A percentile compares a stretch with the other conserved stretches of the same genome.
phyloP scores from a whole-genome alignment of 2,329 filamentous ascomycete species.

The Colletotrichum sp. region DNA sequence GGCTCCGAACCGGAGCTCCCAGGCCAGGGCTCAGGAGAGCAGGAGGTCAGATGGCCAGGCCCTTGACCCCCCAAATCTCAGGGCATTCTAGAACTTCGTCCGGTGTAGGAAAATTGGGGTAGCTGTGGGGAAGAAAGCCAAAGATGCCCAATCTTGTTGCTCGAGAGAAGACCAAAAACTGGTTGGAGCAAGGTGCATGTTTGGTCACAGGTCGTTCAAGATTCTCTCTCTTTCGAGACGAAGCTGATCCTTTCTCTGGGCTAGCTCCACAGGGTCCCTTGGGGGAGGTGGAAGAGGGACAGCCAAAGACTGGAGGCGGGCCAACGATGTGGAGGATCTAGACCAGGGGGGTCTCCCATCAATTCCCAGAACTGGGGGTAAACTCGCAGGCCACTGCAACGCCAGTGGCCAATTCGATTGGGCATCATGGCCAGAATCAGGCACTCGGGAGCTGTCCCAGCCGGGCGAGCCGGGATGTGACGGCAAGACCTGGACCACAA shows the following conservation, averaged over 20 bases:
- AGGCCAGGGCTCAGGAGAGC: not conserved
- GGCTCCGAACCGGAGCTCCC: slow-evolving; percentile 1
- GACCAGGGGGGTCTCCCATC: not conserved
- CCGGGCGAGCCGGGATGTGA: slow-evolving; percentile 4
- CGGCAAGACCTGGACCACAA: not conserved
- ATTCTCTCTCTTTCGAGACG: not conserved
- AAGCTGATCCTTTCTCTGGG: not conserved
- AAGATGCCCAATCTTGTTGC: not conserved
- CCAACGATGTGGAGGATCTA: not conserved
- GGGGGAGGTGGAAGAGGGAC: not conserved
- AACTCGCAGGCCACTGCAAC: not conserved
- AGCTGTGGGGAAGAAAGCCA: not conserved
- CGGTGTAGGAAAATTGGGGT: slow-evolving; percentile 1
- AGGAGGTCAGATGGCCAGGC: not conserved
- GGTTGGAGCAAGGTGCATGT: not conserved
- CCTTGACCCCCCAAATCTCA: not conserved
- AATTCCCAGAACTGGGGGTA: not conserved
- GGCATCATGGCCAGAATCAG: not conserved
- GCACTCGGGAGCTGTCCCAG: not conserved
- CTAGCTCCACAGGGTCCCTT: not conserved
- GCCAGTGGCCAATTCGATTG: not conserved
- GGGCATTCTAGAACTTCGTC: slow-evolving; percentile 13
- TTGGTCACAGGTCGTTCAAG: not conserved
- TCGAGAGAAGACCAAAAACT: not conserved
- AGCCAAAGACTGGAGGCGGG: not conserved